Evolutionary conservation across 352 stramenopile species (phyloP), one percentile per base, ranked within the genome.

Genomic region (Globisporangium rhizosaccharum): DNA sequence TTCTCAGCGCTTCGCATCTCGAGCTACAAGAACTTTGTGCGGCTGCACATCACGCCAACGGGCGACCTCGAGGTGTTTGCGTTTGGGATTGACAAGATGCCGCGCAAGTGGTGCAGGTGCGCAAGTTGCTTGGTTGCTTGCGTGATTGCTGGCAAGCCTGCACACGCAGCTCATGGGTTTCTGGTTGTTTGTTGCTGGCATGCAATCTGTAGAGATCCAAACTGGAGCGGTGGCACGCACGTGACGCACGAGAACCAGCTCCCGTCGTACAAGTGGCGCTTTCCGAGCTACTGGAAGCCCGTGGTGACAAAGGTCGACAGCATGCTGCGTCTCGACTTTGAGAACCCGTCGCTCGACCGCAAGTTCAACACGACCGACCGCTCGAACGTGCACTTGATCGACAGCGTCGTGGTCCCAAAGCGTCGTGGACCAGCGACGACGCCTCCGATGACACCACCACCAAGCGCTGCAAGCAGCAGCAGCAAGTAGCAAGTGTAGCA

Each of bases 21-120:
- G 23, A 94, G 85, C 61, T 96, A 92, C 81, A 96, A 96, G 68
- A 93, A 92, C 67, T 93, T 96, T 51, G 52, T 94, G 56, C 84
- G 86, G 2, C 67, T 96, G 12, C 85, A 90, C 58, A 82, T 95
- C 51, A 71, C 82, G 57, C 71, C 74, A 41, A 71, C 87, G 28
- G 85, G 85, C 39, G 80, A 92, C 52, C 69, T 95, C 17, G 80
- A 95, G 58, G 61, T 93, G 25, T 92, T 93, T 61, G 80, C 76
- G 0, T 81, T 96, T 33, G 87, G 85, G 26, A 81, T 96, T n/a
- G 87, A 96, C 70, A 94, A 94, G 68, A 93, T 96, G 81, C 87
- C 85, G 17, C 79, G 71, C 41, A 86, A 87, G 39, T 96, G 87
- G 87, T 76, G 79, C 59, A 75, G 85, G 81, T 92, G 62, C 61